Evolutionary conservation across 2,329 filamentous ascomycete genomes (phyloP).

Genomic region (Endocalyx cinctus): DNA sequence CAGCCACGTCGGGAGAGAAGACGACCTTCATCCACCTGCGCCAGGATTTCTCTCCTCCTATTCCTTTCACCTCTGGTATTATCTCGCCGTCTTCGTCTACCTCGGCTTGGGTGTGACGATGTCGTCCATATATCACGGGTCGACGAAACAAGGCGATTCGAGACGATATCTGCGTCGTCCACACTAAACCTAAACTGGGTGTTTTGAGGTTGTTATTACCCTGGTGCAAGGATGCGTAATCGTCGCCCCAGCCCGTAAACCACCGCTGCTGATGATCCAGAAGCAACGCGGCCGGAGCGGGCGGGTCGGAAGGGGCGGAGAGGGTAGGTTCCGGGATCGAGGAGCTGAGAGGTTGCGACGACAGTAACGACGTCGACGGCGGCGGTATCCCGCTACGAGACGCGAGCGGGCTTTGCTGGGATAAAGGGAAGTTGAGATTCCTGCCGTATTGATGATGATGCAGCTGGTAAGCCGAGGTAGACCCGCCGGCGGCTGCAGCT

Average conservation of each 20-base stretch:
- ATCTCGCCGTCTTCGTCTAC: slow-evolving; percentile 40
- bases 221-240: slow-evolving; percentile 36
- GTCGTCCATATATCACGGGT: slow-evolving; percentile 44
- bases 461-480: slow-evolving; percentile 4
- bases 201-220: slow-evolving; percentile 60
- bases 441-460: too few relatives aligned
- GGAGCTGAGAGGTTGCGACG: slow-evolving; percentile 20
- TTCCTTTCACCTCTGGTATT: neutral
- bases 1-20: slow-evolving; percentile 72
- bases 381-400: slow-evolving; percentile 36
- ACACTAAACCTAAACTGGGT: slow-evolving; percentile 80
- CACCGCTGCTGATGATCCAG: slow-evolving; percentile 89
- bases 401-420: slow-evolving; percentile 48
- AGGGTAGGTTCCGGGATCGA: slow-evolving; percentile 29
- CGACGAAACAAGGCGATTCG: slow-evolving; percentile 77
- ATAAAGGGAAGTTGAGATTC: too few relatives aligned
- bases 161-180: slow-evolving; percentile 83
- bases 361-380: neutral
- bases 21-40: slow-evolving; percentile 81
- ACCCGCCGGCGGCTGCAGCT: neutral
- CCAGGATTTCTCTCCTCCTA: slow-evolving; percentile 49
- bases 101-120: slow-evolving; percentile 16
- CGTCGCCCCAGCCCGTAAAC: slow-evolving; percentile 93
- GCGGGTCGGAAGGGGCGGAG: slow-evolving; percentile 24
- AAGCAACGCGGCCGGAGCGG: slow-evolving; percentile 52